Evolutionary conservation across 345 rosid species (phyloP), one percentile per base, ranked within the genome.

Genomic region (Gossypium sturtianum): DNA sequence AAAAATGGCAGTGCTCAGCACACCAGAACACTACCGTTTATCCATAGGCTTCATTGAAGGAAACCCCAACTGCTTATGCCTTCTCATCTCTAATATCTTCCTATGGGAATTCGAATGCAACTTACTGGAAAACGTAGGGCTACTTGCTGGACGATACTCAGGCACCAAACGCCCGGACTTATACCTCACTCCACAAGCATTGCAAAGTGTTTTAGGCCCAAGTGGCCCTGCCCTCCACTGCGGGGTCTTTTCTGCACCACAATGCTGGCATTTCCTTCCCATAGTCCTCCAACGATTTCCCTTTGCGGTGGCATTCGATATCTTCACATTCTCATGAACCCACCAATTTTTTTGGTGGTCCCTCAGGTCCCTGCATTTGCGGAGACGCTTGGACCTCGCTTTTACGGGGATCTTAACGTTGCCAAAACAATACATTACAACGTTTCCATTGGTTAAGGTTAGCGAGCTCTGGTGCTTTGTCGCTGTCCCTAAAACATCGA

Each of bases 211-310:
- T 75, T 92, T 92, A 9, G 96, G 90, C 2, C 97, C 97, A 34
- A 70, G 25, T 0, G 93, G 97, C 23, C 97, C 96, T 0, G 93
- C 94, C 77, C 96, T 82, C 97, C 97, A 92, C 61, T 92, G 97
- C 38, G 97, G 97, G 20, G 97, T 92, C 83, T 88, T 89, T 77
- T 92, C 96, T 13, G 89, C 80, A 19, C 94, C 92, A 16, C 97
- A 92, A 74, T 90, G 97, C 78, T 83, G 92, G 78, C 97, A 90
- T 78, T 88, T 89, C 80, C 97, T 87, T 53, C 97, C 97, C 2
- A 82, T 77, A 1, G 72, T 76, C 75, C 78, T 41, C 22, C 61
- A 56, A n/a, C 53, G 29, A 47, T 63, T 0, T 10, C 73, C 76
- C 19, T 61, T 70, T 16, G 34, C 54, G 23, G 43, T n/a, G 63